These are phyloP conservation scores for Gonium pectorale DNA, from an alignment of 139 green algal species.

Conservation along the genomic window DNA sequence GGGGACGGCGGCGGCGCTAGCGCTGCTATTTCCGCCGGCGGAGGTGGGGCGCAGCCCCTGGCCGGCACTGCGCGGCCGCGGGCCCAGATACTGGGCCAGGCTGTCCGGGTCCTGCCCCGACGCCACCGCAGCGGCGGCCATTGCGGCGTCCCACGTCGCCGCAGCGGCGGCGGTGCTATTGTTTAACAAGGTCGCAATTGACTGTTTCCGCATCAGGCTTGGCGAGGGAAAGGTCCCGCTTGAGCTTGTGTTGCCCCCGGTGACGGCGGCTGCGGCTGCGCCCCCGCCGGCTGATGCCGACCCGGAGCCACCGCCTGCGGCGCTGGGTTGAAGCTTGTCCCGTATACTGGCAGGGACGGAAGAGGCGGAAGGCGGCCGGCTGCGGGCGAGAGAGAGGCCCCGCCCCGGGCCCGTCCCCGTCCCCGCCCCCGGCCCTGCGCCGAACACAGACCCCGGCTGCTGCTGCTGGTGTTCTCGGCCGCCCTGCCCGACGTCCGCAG, in stretches of 20 bases:
- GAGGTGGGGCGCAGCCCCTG: slow-evolving; percentile 10
- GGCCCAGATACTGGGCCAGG: not conserved
- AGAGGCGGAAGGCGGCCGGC: slow-evolving; percentile 43
- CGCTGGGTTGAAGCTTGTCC: slow-evolving; percentile 39
- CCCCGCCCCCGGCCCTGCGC: not conserved
- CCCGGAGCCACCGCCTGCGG: not conserved
- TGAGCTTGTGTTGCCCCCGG: not conserved
- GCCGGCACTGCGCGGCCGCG: slow-evolving; percentile 13
- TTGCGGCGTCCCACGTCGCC: slow-evolving; percentile 15
- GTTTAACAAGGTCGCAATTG: not conserved
- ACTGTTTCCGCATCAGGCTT: not conserved
- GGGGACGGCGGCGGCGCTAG: not conserved
- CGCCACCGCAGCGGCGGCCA: slow-evolving; percentile 8
- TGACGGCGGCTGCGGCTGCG: not conserved
- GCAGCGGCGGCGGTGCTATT: not conserved
- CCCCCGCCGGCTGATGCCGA: not conserved
- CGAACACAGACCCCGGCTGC: not conserved
- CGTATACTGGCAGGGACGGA: slow-evolving; percentile 8
- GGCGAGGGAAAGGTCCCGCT: not conserved
- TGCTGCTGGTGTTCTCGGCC: too few species aligned
- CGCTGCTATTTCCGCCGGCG: not conserved
- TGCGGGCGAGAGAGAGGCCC: not conserved
- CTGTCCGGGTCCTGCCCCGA: not conserved
- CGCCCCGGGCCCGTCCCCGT: not conserved
- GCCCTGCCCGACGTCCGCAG: too few species aligned